These are phyloP conservation scores for Imleria badia DNA, from an alignment of 768 basidiomycete species.

Conservation along the genomic window DNA sequence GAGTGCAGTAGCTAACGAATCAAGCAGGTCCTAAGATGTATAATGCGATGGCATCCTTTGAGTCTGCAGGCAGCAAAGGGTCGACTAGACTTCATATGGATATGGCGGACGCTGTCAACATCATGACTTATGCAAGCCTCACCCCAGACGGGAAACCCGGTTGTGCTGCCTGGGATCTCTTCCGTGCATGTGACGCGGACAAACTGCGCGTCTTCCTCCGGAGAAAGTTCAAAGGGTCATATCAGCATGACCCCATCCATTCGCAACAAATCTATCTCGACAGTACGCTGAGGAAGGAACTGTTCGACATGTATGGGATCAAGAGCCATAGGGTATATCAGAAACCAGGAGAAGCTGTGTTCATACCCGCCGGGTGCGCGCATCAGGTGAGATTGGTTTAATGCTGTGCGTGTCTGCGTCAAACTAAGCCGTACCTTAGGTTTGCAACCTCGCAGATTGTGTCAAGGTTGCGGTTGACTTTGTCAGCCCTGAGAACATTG, in stretches of 20 bases:
- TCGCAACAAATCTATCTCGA: slow-evolving; percentile 88
- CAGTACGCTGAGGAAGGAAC: slow-evolving; percentile 57
- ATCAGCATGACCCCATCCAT: slow-evolving; percentile 83
- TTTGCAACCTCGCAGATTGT: slow-evolving; percentile 91
- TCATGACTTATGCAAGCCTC: slow-evolving; percentile 74
- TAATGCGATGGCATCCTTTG: slow-evolving; percentile 78
- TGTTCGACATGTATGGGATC: slow-evolving; percentile 68
- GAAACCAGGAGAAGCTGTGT: slow-evolving; percentile 87
- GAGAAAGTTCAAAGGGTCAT: slow-evolving; percentile 55
- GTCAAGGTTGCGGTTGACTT: slow-evolving; percentile 96
- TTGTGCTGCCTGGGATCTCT: slow-evolving; percentile 91
- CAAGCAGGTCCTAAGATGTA: slow-evolving; percentile 89
- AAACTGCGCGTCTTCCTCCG: slow-evolving; percentile 73
- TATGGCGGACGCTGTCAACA: slow-evolving; percentile 90
- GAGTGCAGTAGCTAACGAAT: slow-evolving; percentile 7
- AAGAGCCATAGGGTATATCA: slow-evolving; percentile 85
- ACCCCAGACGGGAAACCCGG: slow-evolving; percentile 63
- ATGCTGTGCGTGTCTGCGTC: not conserved
- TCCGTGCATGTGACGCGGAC: slow-evolving; percentile 76
- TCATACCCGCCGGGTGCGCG: slow-evolving; percentile 92
- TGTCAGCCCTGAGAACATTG: slow-evolving; percentile 91
- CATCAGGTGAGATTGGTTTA: slow-evolving; percentile 62
- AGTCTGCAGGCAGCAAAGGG: slow-evolving; percentile 69
- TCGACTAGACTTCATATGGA: slow-evolving; percentile 92
- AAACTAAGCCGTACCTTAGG: slow-evolving; percentile 43